These are phyloP conservation scores for Microcyclosporella mali DNA, from an alignment of 2,329 filamentous ascomycete genomes.

Conservation along the genomic window DNA sequence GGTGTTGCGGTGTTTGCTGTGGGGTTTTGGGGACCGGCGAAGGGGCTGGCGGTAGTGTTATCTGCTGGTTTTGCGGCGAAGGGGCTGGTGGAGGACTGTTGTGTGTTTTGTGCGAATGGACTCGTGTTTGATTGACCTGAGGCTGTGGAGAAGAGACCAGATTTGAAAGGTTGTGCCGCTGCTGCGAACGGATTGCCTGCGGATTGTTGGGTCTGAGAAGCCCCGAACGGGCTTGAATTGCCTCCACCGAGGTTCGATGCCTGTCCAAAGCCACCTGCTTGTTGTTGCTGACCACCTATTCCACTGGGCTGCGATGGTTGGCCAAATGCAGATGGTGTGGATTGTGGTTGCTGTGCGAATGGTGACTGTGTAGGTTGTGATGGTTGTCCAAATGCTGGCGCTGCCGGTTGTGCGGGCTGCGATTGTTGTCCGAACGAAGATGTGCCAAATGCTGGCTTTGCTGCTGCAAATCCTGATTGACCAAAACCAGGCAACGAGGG, in stretches of 20 bases:
- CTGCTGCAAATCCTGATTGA: conserved; percentile 6
- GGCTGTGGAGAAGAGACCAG: too few species aligned
- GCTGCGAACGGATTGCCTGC: conserved; percentile 2
- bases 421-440: conserved; percentile 26
- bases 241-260: background rate
- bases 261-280: conserved; percentile 1
- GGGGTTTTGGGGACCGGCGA: conserved; percentile 1
- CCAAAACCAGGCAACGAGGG: conserved; percentile 4
- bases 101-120: too few species aligned
- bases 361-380: conserved; percentile 15
- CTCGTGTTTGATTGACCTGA: too few species aligned
- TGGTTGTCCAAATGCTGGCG: conserved; percentile 16
- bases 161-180: background rate
- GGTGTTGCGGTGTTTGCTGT: background rate
- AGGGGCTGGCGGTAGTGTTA: background rate
- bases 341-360: conserved; percentile 13
- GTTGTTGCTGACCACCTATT: conserved; percentile 16
- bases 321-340: conserved; percentile 16
- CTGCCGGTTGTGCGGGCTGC: too few species aligned
- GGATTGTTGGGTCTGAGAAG: background rate
- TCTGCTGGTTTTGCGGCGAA: background rate
- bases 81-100: background rate
- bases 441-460: conserved; percentile 35
- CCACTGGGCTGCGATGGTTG: conserved; percentile 15
- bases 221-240: conserved; percentile 1